phyloP scores from a whole-genome alignment of 2,329 filamentous ascomycete species.

The Xylaria digitata region DNA sequence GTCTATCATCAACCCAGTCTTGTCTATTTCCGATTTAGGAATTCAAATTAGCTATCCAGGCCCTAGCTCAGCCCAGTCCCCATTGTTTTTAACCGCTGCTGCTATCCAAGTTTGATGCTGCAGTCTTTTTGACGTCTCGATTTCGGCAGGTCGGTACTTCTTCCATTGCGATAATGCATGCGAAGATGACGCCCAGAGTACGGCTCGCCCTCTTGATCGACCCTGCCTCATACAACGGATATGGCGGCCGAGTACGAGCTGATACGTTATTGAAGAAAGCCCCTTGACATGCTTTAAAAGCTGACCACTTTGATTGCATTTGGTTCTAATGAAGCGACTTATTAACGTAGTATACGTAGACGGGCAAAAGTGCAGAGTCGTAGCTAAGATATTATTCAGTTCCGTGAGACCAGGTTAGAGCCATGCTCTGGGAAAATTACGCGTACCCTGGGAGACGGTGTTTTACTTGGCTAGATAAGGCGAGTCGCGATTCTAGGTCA shows the following conservation, averaged over 20 bases:
- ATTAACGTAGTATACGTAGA: not conserved
- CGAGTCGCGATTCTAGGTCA: not conserved
- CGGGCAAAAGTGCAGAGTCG: no score
- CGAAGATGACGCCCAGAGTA: not conserved
- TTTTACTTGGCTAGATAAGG: not conserved
- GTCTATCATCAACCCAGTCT: no score
- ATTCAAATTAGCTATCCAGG: not conserved
- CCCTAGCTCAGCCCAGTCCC: not conserved
- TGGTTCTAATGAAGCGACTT: not conserved
- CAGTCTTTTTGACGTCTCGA: slow-evolving; percentile 3
- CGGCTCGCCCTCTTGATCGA: not conserved
- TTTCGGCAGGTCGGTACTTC: slow-evolving; percentile 12
- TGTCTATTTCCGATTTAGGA: slow-evolving; percentile 18
- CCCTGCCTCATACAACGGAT: not conserved
- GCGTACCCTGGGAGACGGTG: not conserved
- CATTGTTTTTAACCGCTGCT: not conserved
- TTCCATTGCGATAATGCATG: slow-evolving; percentile 11
- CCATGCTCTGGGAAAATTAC: not conserved
- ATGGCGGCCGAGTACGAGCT: slow-evolving; percentile 5
- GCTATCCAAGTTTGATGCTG: no score
- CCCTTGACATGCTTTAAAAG: not conserved
- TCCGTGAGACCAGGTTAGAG: not conserved
- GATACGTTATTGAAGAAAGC: slow-evolving; percentile 2
- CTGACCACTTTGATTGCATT: not conserved
- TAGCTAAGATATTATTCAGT: not conserved